phyloP scores from a whole-genome alignment of 345 rosid genomes.

The Acer saccharum region DNA sequence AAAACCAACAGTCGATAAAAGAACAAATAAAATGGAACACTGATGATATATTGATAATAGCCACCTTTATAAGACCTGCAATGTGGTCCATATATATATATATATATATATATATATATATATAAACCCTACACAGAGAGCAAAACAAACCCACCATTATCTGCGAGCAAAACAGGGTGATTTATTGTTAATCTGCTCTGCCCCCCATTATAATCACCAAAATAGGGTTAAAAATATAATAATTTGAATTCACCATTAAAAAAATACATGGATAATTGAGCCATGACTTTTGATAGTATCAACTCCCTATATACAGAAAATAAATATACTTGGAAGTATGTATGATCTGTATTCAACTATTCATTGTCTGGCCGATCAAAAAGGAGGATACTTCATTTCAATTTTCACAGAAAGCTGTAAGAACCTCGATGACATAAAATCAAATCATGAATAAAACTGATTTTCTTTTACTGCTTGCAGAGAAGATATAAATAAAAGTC shows the following conservation, averaged over 20 bases:
- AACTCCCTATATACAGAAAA: background rate
- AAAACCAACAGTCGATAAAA: background rate
- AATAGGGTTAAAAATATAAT: background rate
- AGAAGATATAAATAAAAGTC: background rate
- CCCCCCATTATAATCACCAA: slow-evolving; percentile 2
- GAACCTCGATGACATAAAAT: background rate
- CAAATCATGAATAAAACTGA: background rate
- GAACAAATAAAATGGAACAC: background rate
- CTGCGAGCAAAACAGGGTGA: background rate
- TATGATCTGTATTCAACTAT: background rate
- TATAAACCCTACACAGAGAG: background rate
- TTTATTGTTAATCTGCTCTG: background rate
- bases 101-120: no score
- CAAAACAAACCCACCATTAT: background rate
- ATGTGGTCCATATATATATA: slow-evolving; percentile 14
- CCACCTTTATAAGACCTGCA: background rate
- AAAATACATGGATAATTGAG: background rate
- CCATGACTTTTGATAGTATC: slow-evolving; percentile 6
- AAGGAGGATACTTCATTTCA: background rate
- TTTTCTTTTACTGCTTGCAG: background rate
- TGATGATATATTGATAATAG: background rate
- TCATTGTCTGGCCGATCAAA: background rate
- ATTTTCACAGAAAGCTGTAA: background rate
- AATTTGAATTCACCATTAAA: background rate
- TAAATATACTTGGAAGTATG: background rate